Conservation (phyloP, 148 eudicot genomes). For the Nyssa sinensis region DNA sequence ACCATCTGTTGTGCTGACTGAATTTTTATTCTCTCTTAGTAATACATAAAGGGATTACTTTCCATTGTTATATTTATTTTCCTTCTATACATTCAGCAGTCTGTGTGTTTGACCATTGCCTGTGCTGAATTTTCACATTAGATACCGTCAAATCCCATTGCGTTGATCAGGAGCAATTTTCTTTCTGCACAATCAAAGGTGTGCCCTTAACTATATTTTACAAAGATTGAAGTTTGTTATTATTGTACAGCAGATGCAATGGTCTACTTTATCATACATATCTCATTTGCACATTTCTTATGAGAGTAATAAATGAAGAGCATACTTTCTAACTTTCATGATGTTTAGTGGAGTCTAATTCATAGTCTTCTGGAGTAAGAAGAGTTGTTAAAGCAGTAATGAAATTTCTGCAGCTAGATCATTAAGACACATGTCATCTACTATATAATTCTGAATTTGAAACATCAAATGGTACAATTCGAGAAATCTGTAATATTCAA, state of each 20-base stretch:
- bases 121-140: slow-evolving; percentile 24
- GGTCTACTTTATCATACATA: neutral
- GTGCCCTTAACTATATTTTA: slow-evolving; percentile 6
- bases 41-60: neutral
- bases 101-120: slow-evolving; percentile 5
- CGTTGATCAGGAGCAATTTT: slow-evolving; percentile 64
- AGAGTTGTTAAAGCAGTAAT: too few relatives aligned
- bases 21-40: neutral
- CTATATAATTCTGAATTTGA: too few relatives aligned
- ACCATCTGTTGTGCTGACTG: neutral
- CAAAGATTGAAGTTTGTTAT: neutral
- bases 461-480: too few relatives aligned
- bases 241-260: neutral
- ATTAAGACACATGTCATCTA: too few relatives aligned
- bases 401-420: too few relatives aligned
- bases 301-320: neutral
- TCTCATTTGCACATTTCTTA: neutral
- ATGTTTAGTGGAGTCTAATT: too few relatives aligned
- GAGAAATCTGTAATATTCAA: too few relatives aligned
- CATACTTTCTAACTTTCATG: neutral
- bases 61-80: neutral
- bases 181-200: slow-evolving; percentile 92
- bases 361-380: too few relatives aligned
- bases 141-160: slow-evolving; percentile 83
- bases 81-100: neutral